Evolutionary conservation across 2,329 filamentous ascomycete species (phyloP).

Genomic region (Byssothecium circinans): DNA sequence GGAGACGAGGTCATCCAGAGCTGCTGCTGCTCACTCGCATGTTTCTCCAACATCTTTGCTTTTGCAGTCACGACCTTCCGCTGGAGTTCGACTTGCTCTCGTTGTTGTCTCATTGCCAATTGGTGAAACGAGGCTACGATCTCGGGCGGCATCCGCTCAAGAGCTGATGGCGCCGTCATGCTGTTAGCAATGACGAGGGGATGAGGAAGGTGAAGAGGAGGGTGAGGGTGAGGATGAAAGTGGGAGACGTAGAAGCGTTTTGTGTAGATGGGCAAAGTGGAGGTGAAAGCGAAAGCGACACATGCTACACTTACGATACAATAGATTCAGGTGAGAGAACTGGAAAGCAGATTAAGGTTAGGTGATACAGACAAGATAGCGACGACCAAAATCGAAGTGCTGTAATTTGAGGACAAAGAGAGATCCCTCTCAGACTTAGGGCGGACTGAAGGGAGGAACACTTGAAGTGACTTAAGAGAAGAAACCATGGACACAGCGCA

Average conservation of each 20-base stretch:
- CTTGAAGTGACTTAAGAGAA: too few species aligned
- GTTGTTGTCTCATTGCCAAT: neutral
- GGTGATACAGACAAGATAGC: neutral
- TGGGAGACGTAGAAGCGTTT: neutral
- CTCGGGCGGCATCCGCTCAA: neutral
- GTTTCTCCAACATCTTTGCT: conserved; percentile 2
- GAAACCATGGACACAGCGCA: too few species aligned
- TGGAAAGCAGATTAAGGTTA: neutral
- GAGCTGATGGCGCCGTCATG: neutral
- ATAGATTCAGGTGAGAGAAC: conserved; percentile 2
- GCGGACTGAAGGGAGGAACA: too few species aligned
- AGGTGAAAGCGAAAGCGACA: conserved; percentile 1
- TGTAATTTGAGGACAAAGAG: too few species aligned
- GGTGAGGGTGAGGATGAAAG: neutral
- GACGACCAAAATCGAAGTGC: neutral
- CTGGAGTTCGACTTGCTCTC: conserved; percentile 1
- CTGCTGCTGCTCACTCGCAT: conserved; percentile 8
- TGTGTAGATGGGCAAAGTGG: neutral
- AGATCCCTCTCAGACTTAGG: too few species aligned
- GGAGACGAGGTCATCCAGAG: conserved; percentile 8
- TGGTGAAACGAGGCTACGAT: neutral
- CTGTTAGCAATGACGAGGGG: neutral
- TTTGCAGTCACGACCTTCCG: neutral
- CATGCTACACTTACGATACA: too few species aligned
- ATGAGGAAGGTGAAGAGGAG: neutral